phyloP scores from a whole-genome alignment of 495 filamentous ascomycete genomes.

The Daldinia bambusicola region DNA sequence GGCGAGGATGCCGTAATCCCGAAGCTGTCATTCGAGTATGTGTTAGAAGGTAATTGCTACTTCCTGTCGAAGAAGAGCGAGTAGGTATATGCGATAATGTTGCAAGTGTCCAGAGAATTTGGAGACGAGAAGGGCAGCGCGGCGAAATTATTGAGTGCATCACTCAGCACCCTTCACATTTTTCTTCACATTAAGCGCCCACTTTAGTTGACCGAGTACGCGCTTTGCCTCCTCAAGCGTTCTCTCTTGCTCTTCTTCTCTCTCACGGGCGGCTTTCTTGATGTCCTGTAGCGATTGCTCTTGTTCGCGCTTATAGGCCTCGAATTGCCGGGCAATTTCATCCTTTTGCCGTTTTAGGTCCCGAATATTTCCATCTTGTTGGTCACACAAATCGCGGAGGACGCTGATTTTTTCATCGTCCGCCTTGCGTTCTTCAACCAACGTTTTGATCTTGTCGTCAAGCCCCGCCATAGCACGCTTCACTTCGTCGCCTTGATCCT shows the following conservation, averaged over 20 bases:
- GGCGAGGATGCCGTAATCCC: conserved; percentile 16
- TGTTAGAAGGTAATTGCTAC: background rate
- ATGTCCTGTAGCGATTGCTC: conserved; percentile 68
- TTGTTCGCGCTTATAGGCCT: conserved; percentile 70
- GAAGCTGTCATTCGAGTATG: conserved; percentile 10
- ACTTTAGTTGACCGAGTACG: conserved; percentile 72
- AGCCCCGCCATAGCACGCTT: conserved; percentile 63
- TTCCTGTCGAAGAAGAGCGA: background rate
- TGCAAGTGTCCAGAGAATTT: background rate
- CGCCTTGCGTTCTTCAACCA: conserved; percentile 61
- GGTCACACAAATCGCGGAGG: conserved; percentile 72
- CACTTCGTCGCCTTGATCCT: conserved; percentile 70
- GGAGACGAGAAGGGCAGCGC: background rate
- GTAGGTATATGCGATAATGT: background rate
- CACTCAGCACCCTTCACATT: conserved; percentile 64
- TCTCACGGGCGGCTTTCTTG: conserved; percentile 62
- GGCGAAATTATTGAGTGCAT: conserved; percentile 5
- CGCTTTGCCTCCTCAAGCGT: conserved; percentile 68
- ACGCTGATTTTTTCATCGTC: conserved; percentile 68
- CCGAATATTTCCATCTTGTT: conserved; percentile 74
- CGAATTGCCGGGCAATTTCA: conserved; percentile 64
- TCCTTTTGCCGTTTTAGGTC: conserved; percentile 68
- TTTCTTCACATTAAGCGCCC: conserved; percentile 72
- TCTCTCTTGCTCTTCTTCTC: conserved; percentile 65
- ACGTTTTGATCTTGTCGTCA: conserved; percentile 58